Percentiles rank a stretch among this genome's conserved stretches.
Conservation (phyloP, 2,329 filamentous ascomycete species). For the Malbranchea zuffiana region DNA sequence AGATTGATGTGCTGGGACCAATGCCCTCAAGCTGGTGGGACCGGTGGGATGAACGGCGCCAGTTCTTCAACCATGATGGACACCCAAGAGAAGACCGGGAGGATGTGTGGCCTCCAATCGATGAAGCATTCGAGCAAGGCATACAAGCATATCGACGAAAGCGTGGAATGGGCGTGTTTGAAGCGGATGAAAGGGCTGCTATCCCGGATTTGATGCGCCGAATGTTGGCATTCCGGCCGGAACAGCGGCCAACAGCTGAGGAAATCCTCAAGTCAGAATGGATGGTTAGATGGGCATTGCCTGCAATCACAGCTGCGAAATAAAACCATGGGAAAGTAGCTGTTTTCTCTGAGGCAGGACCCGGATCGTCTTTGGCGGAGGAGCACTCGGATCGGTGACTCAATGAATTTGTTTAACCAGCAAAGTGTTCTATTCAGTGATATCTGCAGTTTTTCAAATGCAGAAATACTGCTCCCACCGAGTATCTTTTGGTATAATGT, state of each 20-base stretch:
- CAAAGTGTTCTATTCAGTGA: no score
- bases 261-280: constrained; percentile 12
- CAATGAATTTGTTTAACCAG: no score
- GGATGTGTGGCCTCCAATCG: constrained; percentile 15
- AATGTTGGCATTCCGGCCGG: constrained; percentile 39
- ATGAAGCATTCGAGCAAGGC: constrained; percentile 15
- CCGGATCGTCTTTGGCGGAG: no score
- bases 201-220: constrained; percentile 29
- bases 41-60: constrained; percentile 12
- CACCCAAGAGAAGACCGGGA: constrained; percentile 11
- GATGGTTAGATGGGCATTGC: constrained; percentile 14
- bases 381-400: no score
- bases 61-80: constrained; percentile 14
- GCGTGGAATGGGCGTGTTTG: constrained; percentile 6
- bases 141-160: constrained; percentile 15
- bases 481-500: no score
- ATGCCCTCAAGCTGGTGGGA: constrained; percentile 18
- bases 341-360: no score
- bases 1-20: constrained; percentile 15
- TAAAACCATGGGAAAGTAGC: no score
- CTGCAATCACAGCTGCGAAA: no score
- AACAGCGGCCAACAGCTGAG: constrained; percentile 9
- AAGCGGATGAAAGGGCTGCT: constrained; percentile 12
- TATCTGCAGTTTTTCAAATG: no score
- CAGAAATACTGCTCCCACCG: no score